phyloP scores from a whole-genome alignment of 371 early-diverging fungal genomes.

The Saksenaea oblongispora region DNA sequence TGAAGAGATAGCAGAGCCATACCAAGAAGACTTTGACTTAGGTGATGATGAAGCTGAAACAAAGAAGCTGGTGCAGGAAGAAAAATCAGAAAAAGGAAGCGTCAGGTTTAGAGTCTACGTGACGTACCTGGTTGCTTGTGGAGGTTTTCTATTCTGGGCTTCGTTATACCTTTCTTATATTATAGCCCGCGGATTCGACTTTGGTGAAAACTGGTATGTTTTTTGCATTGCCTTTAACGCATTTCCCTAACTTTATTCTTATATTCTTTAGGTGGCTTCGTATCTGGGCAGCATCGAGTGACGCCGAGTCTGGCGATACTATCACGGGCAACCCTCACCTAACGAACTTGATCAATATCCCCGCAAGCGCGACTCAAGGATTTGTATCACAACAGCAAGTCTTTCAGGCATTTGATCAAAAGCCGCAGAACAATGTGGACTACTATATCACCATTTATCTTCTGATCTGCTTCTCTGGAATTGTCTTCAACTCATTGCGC shows the following conservation, averaged over 20 bases:
- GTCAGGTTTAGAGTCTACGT: slow-evolving; percentile 63
- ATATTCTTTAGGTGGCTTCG: slow-evolving; percentile 26
- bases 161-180: slow-evolving; percentile 46
- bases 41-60: slow-evolving; percentile 24
- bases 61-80: slow-evolving; percentile 46
- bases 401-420: background rate
- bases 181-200: slow-evolving; percentile 42
- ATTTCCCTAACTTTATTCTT: too few species aligned
- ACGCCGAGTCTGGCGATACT: background rate
- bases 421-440: slow-evolving; percentile 15
- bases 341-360: background rate
- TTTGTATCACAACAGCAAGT: background rate
- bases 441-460: slow-evolving; percentile 35
- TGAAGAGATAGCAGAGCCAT: slow-evolving; percentile 13
- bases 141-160: slow-evolving; percentile 62
- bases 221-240: background rate
- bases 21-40: slow-evolving; percentile 26
- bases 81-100: slow-evolving; percentile 49
- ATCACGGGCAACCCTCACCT: background rate
- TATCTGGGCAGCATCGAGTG: slow-evolving; percentile 17
- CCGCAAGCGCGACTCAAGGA: background rate
- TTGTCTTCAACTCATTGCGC: slow-evolving; percentile 36
- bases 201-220: slow-evolving; percentile 37
- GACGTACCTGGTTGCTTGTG: slow-evolving; percentile 66
- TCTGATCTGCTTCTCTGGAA: slow-evolving; percentile 18